A percentile compares a stretch with the other conserved stretches of the same genome.
Conservation (phyloP, 2,329 filamentous ascomycete species). For the Fusarium concolor region DNA sequence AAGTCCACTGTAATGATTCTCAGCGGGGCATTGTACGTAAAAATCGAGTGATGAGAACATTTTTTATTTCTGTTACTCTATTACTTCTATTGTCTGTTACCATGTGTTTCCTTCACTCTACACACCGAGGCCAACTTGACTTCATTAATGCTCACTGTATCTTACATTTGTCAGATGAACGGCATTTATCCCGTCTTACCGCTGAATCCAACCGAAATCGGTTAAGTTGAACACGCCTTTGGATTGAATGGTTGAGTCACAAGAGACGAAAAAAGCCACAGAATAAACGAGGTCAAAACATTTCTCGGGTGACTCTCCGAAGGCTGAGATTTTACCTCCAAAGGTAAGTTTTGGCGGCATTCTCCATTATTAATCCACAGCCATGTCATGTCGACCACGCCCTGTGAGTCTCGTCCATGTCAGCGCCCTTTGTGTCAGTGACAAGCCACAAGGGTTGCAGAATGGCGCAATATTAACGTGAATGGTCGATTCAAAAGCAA, state of each 20-base stretch:
- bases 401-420: constrained; percentile 16
- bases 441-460: neutral
- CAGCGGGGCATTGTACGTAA: constrained; percentile 36
- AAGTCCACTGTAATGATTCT: neutral
- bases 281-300: constrained; percentile 11
- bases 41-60: constrained; percentile 14
- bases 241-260: constrained; percentile 18
- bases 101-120: too few relatives aligned
- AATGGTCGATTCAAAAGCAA: neutral
- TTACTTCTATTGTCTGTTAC: too few relatives aligned
- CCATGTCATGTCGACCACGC: constrained; percentile 33
- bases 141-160: neutral
- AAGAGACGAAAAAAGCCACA: constrained; percentile 32
- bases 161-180: constrained; percentile 12
- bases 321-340: neutral
- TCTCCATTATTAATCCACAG: constrained; percentile 38
- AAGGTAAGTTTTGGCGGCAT: constrained; percentile 5
- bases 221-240: neutral
- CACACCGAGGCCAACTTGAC: neutral
- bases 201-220: constrained; percentile 22
- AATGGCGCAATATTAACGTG: constrained; percentile 14
- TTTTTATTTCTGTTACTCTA: neutral
- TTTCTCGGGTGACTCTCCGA: neutral
- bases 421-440: constrained; percentile 15
- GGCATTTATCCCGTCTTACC: constrained; percentile 3